Percentiles rank a stretch among this genome's conserved stretches.
phyloP scores from a whole-genome alignment of 495 filamentous ascomycete genomes.

The Parmelia sp. region DNA sequence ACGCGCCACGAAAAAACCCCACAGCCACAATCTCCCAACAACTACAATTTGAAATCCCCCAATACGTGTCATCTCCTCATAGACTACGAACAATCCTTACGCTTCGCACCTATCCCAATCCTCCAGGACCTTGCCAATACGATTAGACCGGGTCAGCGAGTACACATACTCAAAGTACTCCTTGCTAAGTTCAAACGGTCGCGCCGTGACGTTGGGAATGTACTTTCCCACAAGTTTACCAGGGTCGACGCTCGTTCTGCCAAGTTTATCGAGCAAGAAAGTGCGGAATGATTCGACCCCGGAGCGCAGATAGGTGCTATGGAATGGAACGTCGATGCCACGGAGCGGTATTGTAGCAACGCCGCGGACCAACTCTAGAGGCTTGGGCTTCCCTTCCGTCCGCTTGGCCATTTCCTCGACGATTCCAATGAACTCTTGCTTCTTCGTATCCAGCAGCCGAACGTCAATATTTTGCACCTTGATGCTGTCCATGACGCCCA shows the following conservation, averaged over 20 bases:
- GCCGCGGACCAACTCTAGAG: slow-evolving; percentile 28
- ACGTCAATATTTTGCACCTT: no score
- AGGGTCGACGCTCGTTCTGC: slow-evolving; percentile 22
- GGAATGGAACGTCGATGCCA: slow-evolving; percentile 43
- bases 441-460: background rate
- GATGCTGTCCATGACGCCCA: no score
- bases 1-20: no score
- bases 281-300: slow-evolving; percentile 30
- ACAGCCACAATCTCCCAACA: no score
- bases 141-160: no score
- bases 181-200: background rate
- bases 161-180: background rate
- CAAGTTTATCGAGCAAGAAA: slow-evolving; percentile 26
- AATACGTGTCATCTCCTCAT: no score
- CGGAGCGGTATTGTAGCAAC: slow-evolving; percentile 35
- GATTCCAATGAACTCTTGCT: no score
- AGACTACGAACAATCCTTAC: no score
- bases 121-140: no score
- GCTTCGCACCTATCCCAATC: no score
- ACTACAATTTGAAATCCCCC: no score
- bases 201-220: slow-evolving; percentile 34
- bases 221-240: slow-evolving; percentile 31
- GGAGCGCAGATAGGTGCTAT: slow-evolving; percentile 32
- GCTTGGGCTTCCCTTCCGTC: background rate
- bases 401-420: no score